These are phyloP conservation scores for Umbelopsis sp. DNA, from an alignment of 192 early-diverging fungal genomes.

Conservation along the genomic window DNA sequence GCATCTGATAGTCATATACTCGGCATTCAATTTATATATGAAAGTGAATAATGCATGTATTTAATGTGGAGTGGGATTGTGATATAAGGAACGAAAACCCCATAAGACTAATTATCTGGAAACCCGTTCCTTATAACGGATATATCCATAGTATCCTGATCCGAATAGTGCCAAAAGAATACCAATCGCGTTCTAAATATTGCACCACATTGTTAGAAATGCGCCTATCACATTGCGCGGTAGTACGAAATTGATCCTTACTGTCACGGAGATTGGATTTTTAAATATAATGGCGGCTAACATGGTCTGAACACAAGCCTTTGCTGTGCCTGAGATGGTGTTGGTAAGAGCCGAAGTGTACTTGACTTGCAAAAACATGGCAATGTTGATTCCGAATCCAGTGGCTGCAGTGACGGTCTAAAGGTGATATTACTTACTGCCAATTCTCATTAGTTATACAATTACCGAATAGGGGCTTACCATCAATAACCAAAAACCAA, in stretches of 20 bases:
- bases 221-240: no score
- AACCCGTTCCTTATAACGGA: conserved; percentile 58
- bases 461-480: conserved; percentile 8
- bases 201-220: neutral
- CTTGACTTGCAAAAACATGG: conserved; percentile 75
- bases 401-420: conserved; percentile 59
- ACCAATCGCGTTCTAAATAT: conserved; percentile 54
- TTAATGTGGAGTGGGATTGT: neutral
- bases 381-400: conserved; percentile 69
- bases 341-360: conserved; percentile 69
- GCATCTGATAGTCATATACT: conserved; percentile 11
- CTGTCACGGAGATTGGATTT: conserved; percentile 63
- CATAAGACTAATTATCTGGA: conserved; percentile 35
- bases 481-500: conserved; percentile 65
- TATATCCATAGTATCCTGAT: conserved; percentile 61
- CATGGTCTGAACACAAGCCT: conserved; percentile 67
- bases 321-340: conserved; percentile 72
- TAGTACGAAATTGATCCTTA: conserved; percentile 29
- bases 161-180: conserved; percentile 60
- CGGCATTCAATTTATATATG: neutral
- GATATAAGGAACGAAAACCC: neutral
- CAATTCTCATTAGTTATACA: conserved; percentile 3
- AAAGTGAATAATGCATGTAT: neutral
- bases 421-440: neutral
- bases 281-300: conserved; percentile 63